phyloP scores from a whole-genome alignment of 139 green algal genomes.

The Chlamydomonas urium region DNA sequence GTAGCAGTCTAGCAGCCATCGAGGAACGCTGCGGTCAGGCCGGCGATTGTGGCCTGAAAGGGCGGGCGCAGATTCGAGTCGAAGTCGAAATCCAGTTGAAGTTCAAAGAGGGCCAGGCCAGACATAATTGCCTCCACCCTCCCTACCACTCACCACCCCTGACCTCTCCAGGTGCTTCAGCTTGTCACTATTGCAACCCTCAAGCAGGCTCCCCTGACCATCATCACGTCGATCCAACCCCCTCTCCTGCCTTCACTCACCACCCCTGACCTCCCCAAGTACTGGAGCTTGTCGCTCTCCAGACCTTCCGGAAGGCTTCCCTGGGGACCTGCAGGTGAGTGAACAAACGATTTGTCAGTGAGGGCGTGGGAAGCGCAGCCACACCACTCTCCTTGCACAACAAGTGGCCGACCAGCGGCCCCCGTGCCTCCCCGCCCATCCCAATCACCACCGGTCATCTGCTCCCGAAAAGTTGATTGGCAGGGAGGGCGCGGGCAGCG shows the following conservation, averaged over 20 bases:
- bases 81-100: not conserved
- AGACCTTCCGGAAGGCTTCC: conserved; percentile 41
- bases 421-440: too few relatives aligned
- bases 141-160: not conserved
- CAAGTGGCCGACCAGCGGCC: too few relatives aligned
- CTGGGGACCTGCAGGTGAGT: conserved; percentile 25
- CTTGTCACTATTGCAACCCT: too few relatives aligned
- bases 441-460: too few relatives aligned
- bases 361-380: not conserved
- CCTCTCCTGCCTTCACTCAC: conserved; percentile 10
- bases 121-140: not conserved
- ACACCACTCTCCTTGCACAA: not conserved
- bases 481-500: not conserved
- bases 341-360: too few relatives aligned
- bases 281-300: conserved; percentile 32
- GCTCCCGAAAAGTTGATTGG: not conserved
- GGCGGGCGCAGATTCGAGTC: not conserved
- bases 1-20: too few relatives aligned
- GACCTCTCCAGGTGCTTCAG: too few relatives aligned
- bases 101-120: not conserved
- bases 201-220: not conserved
- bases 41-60: not conserved
- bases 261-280: conserved; percentile 65
- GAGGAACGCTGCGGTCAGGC: conserved; percentile 4
- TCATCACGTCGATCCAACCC: not conserved